A percentile compares a stretch with the other conserved stretches of the same genome.
phyloP scores from a whole-genome alignment of 768 basidiomycete species.

The Dendrothele bispora region DNA sequence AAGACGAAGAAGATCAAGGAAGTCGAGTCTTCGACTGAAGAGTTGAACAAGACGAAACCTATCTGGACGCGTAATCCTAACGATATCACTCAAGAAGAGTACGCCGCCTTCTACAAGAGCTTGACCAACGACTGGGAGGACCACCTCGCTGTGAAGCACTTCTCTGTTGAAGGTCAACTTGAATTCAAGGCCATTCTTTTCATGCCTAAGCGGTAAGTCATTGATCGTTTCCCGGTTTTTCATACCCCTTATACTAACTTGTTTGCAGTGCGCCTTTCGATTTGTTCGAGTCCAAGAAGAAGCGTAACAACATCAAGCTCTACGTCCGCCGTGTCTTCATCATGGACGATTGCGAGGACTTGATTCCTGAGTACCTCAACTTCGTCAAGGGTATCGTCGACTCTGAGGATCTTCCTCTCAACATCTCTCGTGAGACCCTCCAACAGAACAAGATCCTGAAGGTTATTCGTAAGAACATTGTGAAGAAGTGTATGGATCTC shows the following conservation, averaged over 20 bases:
- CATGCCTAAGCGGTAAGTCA: constrained; percentile 88
- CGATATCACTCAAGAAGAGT: constrained; percentile 93
- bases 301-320: constrained; percentile 99
- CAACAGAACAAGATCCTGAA: constrained; percentile 99
- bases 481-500: constrained; percentile 96
- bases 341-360: constrained; percentile 99
- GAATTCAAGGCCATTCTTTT: constrained; percentile 99
- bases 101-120: constrained; percentile 97
- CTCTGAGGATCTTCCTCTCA: constrained; percentile 98
- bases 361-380: constrained; percentile 99
- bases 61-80: constrained; percentile 99
- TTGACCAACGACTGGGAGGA: constrained; percentile 99
- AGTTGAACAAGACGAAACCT: constrained; percentile 99
- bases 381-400: constrained; percentile 99
- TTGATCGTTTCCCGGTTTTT: background rate
- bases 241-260: constrained; percentile 4
- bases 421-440: constrained; percentile 99
- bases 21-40: constrained; percentile 84
- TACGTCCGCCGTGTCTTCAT: constrained; percentile 99
- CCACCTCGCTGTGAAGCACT: constrained; percentile 99
- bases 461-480: constrained; percentile 98
- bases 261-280: constrained; percentile 88
- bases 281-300: constrained; percentile 99
- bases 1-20: constrained; percentile 96
- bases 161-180: constrained; percentile 99